A percentile compares a stretch with the other conserved stretches of the same genome.
These are phyloP conservation scores for Vaccinium corymbosum DNA, from an alignment of 148 eudicot genomes.

Conservation along the genomic window DNA sequence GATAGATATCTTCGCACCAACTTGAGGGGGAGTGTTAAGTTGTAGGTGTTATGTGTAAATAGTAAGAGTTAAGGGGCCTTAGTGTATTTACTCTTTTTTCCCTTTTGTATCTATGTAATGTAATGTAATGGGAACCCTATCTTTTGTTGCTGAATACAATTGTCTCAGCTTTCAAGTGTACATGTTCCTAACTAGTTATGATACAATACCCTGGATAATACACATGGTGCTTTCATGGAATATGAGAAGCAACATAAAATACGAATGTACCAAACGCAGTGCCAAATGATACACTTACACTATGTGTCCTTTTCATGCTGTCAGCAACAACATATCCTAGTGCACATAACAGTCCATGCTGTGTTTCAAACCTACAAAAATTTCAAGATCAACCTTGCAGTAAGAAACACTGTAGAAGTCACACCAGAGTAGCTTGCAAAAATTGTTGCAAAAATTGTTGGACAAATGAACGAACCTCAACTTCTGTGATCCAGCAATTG, in stretches of 20 bases:
- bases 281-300: constrained; percentile 40
- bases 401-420: constrained; percentile 11
- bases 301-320: constrained; percentile 48
- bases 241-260: not conserved
- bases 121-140: no score
- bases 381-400: constrained; percentile 14
- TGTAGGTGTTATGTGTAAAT: no score
- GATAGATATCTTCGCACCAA: no score
- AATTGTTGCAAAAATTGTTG: constrained; percentile 9
- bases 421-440: constrained; percentile 12
- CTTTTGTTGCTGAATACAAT: no score
- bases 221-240: not conserved
- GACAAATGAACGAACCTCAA: constrained; percentile 44
- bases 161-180: no score
- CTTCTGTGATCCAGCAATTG: constrained; percentile 43
- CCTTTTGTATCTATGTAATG: no score
- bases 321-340: constrained; percentile 85
- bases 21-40: no score
- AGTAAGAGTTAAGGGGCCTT: no score
- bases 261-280: not conserved
- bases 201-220: not conserved
- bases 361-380: constrained; percentile 70
- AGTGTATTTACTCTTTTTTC: no score
- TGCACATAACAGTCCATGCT: constrained; percentile 77
- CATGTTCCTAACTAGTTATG: not conserved